A percentile compares a stretch with the other conserved stretches of the same genome.
Evolutionary conservation across 257 asterid genomes (phyloP).

Genomic region (Solanum boliviense): DNA sequence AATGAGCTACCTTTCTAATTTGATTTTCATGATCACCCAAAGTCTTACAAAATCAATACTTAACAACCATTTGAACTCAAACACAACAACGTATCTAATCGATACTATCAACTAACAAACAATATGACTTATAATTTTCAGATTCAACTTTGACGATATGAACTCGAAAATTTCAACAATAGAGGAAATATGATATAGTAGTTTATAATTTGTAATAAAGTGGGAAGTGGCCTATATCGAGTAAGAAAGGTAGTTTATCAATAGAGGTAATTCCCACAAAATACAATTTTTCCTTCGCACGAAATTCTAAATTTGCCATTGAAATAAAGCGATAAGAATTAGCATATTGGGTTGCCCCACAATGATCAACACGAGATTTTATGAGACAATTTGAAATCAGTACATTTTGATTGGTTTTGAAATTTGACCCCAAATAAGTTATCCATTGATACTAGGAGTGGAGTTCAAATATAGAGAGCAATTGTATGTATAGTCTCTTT

Average conservation of each 20-base stretch:
- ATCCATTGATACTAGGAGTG: neutral
- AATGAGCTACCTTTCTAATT: neutral
- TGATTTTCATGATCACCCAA: neutral
- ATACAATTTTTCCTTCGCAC: too few species aligned
- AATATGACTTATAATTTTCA: too few species aligned
- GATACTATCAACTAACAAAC: neutral
- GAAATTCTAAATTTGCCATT: too few species aligned
- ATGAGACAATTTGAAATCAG: neutral
- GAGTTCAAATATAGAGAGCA: neutral
- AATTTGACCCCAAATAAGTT: neutral
- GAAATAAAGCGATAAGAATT: neutral
- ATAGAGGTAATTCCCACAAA: neutral
- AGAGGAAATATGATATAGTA: neutral
- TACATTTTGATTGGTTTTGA: neutral
- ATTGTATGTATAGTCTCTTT: neutral
- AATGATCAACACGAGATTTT: neutral
- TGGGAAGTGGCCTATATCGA: neutral
- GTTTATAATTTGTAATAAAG: too few species aligned
- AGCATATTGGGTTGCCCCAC: neutral
- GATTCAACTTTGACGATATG: neutral
- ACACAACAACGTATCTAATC: neutral
- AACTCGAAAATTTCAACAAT: neutral
- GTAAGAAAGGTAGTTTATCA: neutral
- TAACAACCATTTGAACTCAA: neutral
- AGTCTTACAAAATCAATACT: too few species aligned